Base-by-base conservation (phyloP, 306 rosid species). In the Trifolium fragiferum region DNA sequence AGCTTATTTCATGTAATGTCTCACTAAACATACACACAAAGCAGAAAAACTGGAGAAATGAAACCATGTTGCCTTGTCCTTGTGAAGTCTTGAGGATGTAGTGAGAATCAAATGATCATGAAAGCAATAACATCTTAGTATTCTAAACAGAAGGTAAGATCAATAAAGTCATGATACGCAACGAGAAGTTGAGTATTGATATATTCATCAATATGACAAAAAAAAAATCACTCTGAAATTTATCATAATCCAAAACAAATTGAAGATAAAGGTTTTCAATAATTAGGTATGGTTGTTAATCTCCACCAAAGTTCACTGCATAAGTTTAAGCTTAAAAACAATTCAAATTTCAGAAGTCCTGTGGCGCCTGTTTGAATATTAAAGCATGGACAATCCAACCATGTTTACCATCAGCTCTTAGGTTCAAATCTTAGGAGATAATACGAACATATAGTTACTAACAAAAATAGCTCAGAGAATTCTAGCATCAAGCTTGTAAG, bases 351-450 rank as follows among this genome's bases (percentile, higher is more conserved):
- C 13, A 41, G 40, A 62, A 33, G 44, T 75, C 25, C 2, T 23
- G 25, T 19, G 55, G 44, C 37, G 55, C 33, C 37, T 47, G 21
- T 15, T 62, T 21, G 46, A 75, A 62, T 10, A 62, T 43, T 37
- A 15, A 61, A 61, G 41, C 13, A 19, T 32, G 67, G 54, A 13
- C 35, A 53, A 59, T 60, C 50, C 54, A 68, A 69, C 25, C 60
- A 33, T 8, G n/a, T 21, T 58, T 43, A 25, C 37, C 55, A 63
- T 41, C 41, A 70, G 27, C 16, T 20, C 30, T 44, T 75, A 33
- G 66, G 73, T 75, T 79, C 78, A 73, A 46, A 25, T 33, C 18
- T 20, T 66, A 55, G 64, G 46, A 75, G 60, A 41, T 44, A 53
- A 55, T 79, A 66, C 78, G 66, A 44, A 66, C 43, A 25, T 46